Base-by-base conservation (phyloP, 208 protist species). In the Strigomonas galati region DNA sequence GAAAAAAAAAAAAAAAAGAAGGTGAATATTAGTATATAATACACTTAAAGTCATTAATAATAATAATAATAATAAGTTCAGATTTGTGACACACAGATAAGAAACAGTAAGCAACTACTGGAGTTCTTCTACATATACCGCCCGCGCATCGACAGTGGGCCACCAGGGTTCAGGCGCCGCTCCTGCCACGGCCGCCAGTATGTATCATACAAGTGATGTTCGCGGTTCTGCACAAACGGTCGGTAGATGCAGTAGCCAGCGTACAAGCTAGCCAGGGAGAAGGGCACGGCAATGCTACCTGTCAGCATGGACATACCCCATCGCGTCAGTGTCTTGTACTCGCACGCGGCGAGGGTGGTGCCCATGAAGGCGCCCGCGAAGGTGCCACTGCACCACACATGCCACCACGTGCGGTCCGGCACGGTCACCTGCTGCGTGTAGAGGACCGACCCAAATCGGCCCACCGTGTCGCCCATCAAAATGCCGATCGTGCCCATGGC, bases 171-270 rank as follows among this genome's bases (percentile, higher is more conserved):
- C 37, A 90, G 5, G 19, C 66, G 66, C 30, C 90, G 75, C 53
- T 69, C 58, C 28, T 91, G 59, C 90, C 90, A 96, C 31, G 90
- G 90, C 17, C 80, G 78, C 85, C 89, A 95, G 68, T 87, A 84
- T 6, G 84, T 79, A 37, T 92, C 87, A 65, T 93, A 90, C 54
- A 91, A 49, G 19, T 62, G 58, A 57, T 84, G 77, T 46, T 76
- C 75, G 10, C 90, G 78, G 55, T 61, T 78, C 30, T 49, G 62
- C 0, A 81, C 81, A 67, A 80, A 89, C 1, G 87, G 84, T 9
- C 75, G 70, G 69, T 96, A 96, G 6, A 85, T 64, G 15, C 23
- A 57, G 58, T 87, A 85, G 59, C 85, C 90, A 1, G 89, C 48
- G 51, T 71, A 77, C 2, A 83, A 37, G 15, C 90, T 84, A 10